Evolutionary conservation across 2,329 filamentous ascomycete genomes (phyloP).

Genomic region (Fusarium verticillioides): DNA sequence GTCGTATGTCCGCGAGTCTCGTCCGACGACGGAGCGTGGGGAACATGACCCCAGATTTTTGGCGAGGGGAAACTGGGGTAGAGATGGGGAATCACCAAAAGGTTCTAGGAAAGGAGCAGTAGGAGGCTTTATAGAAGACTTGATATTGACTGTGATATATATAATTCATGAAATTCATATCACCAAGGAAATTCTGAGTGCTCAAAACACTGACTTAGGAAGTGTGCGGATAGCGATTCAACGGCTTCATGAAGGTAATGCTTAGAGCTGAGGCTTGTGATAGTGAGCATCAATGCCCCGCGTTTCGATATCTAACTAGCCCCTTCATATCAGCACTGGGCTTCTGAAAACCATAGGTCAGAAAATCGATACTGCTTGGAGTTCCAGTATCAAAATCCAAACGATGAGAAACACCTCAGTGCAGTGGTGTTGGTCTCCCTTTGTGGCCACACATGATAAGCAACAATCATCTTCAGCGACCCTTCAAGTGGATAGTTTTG

Average conservation of each 20-base stretch:
- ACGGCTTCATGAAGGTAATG: background rate
- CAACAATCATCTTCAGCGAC: background rate
- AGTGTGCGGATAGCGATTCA: background rate
- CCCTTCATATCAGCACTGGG: background rate
- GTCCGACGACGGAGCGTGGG: conserved; percentile 18
- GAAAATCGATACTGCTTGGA: background rate
- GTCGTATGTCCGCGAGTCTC: conserved; percentile 38
- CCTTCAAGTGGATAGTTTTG: background rate
- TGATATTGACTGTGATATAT: too few relatives aligned
- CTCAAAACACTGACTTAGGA: background rate
- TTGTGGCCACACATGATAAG: background rate
- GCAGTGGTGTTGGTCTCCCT: background rate
- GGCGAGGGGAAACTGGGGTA: conserved; percentile 42
- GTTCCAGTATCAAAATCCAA: background rate
- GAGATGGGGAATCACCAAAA: conserved; percentile 9
- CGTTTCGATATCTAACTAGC: background rate
- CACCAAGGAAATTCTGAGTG: background rate
- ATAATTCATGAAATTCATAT: fast-evolving
- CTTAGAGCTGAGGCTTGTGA: background rate
- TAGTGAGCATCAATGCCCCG: background rate
- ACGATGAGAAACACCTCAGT: background rate
- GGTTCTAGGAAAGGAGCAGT: background rate
- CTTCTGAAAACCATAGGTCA: background rate
- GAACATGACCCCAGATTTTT: conserved; percentile 39
- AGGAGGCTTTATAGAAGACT: background rate